These are phyloP conservation scores for Gleditsia sinensis DNA, from an alignment of 306 rosid genomes.

Conservation along the genomic window DNA sequence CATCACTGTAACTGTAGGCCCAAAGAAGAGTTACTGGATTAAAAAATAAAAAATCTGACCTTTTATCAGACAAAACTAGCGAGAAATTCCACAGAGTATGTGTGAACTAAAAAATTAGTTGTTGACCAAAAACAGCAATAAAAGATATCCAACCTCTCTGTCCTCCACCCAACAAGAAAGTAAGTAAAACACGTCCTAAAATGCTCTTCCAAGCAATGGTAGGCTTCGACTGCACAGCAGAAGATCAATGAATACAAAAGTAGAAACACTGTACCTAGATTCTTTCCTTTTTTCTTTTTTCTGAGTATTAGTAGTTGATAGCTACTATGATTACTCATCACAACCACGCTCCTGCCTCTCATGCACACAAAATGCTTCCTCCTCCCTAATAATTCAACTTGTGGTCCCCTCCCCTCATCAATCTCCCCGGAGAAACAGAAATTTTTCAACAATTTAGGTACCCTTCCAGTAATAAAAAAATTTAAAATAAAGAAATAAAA, in stretches of 20 bases:
- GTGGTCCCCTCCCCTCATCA: slow-evolving; percentile 47
- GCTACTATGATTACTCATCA: slow-evolving; percentile 30
- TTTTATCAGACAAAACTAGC: too few species aligned
- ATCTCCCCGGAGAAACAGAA: background rate
- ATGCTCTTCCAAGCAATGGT: background rate
- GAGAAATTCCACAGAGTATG: too few species aligned
- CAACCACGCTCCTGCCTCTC: slow-evolving; percentile 34
- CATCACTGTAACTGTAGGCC: background rate
- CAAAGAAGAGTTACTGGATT: background rate
- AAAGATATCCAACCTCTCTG: too few species aligned
- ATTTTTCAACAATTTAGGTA: slow-evolving; percentile 23
- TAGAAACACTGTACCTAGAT: slow-evolving; percentile 35
- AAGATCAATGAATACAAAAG: slow-evolving; percentile 21
- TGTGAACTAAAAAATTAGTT: background rate
- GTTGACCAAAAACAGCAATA: slow-evolving; percentile 8
- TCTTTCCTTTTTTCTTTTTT: slow-evolving; percentile 34
- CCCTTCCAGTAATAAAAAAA: slow-evolving; percentile 17
- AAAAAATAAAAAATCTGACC: too few species aligned
- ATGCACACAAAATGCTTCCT: slow-evolving; percentile 10
- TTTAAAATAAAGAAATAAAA: background rate
- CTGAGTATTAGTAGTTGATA: slow-evolving; percentile 16
- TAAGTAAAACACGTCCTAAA: background rate
- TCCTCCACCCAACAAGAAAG: too few species aligned
- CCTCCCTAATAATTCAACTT: slow-evolving; percentile 53
- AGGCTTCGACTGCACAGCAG: slow-evolving; percentile 19